Conservation (phyloP, 2,329 filamentous ascomycete species). For the Hypoxylon sp. region DNA sequence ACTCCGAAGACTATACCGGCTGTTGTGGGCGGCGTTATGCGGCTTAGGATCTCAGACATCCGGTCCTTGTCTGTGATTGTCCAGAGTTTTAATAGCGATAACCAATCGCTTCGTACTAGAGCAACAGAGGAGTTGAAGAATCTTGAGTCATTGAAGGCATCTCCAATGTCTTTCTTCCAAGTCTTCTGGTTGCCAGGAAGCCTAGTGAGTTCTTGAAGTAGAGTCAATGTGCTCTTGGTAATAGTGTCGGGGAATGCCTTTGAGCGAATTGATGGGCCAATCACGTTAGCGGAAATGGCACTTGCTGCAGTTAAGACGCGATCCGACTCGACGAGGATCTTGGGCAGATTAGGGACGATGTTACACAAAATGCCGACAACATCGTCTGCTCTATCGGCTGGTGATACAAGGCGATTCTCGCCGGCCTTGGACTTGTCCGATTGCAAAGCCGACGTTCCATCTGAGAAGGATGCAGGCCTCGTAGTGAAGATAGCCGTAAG, state of each 20-base stretch:
- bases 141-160: slow-evolving; percentile 90
- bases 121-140: slow-evolving; percentile 82
- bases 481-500: slow-evolving; percentile 96
- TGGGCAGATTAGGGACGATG: slow-evolving; percentile 84
- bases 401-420: slow-evolving; percentile 50
- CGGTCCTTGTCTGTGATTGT: slow-evolving; percentile 88
- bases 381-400: slow-evolving; percentile 74
- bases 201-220: slow-evolving; percentile 83
- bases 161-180: slow-evolving; percentile 93
- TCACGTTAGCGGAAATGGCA: slow-evolving; percentile 85
- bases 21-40: slow-evolving; percentile 86
- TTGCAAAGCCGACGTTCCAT: slow-evolving; percentile 60
- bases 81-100: slow-evolving; percentile 88
- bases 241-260: slow-evolving; percentile 91
- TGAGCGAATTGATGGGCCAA: slow-evolving; percentile 85
- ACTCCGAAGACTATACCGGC: slow-evolving; percentile 99
- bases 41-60: slow-evolving; percentile 82
- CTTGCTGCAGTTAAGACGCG: slow-evolving; percentile 83
- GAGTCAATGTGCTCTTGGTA: slow-evolving; percentile 76
- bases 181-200: slow-evolving; percentile 85
- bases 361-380: slow-evolving; percentile 83
- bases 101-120: slow-evolving; percentile 81
- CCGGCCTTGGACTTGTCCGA: slow-evolving; percentile 59
- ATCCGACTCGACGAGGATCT: slow-evolving; percentile 88
- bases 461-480: slow-evolving; percentile 80